Base-by-base conservation (phyloP, 495 filamentous ascomycete species). In the Cryomyces minteri region DNA sequence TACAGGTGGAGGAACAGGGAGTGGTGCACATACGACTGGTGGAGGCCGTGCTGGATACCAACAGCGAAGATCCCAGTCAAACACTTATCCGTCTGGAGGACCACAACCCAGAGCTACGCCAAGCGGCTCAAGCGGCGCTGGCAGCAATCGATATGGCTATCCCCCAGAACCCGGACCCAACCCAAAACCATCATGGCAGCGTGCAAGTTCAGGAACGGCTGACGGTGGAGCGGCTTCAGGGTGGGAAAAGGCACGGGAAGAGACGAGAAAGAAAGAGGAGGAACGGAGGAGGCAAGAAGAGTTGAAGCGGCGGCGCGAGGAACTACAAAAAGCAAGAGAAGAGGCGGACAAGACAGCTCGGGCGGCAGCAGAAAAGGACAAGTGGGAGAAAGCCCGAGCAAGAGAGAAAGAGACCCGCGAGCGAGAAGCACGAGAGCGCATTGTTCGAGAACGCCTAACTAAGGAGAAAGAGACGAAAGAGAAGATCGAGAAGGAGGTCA, bases 241-340 rank as follows among this genome's bases (percentile, higher is more conserved):
- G 6, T 82, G 79, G 77, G 78, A 85, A 52, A 80, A 70, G 49
- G 82, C 77, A 4, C 65, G 74, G 44, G 80, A 86, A 56, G 83
- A 88, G 50, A 76, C 72, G 40, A 62, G 69, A 32, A 67, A 66
- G 41, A 67, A 68, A 41, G 75, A 77, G 46, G 76, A 80, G 45
- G 76, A 77, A 51, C 66, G 69, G 9, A 79, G 77, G 44, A 50
- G 58, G 44, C 48, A 46, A 8, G 78, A 79, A 32, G 76, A 70
- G 45, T 66, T 72, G 44, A 62, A 66, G 4, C 62, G 62, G 42
- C 57, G 59, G 34, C 62, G 62, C 31, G 80, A 77, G 36, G 63
- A 62, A 47, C 54, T 54, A 44, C 55, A 53, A 31, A 58, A 55
- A 40, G 29, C 49, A 46, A 58, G 57, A 40, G 62, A 65, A 31